Evolutionary conservation across 495 filamentous ascomycete genomes (phyloP), one percentile per base, ranked within the genome.

Genomic region (Pseudoneurospora amorphoporcata): DNA sequence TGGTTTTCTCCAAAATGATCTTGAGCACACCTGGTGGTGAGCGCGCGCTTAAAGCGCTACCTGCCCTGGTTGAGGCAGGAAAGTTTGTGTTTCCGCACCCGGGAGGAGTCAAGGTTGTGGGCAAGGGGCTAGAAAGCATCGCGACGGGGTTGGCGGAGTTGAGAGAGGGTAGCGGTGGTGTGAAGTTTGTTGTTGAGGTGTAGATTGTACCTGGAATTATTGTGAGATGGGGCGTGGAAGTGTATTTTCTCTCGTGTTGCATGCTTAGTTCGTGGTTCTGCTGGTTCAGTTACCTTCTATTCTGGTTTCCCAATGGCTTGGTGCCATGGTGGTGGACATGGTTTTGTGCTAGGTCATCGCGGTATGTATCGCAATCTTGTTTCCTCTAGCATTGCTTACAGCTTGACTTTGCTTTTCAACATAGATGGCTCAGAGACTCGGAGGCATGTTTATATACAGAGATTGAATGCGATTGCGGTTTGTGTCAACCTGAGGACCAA

Each of bases 1-100:
- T 75, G 19, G 76, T 82, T 14, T 71, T 76, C 41, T 77, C 75
- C 6, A 65, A 76, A 12, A 73, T 79, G 69, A 76, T 77, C 32
- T 75, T 80, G 47, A 29, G 4, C 12, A 10, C 29, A 29, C 19
- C 9, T 8, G 19, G 10, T 14, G 47, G 47, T 58, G 19, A 23
- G 47, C 19, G 47, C 47, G 19, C 23, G n/a, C 19, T 58, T 12
- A 10, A 58, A 58, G 47, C 19, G 9, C 29, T 58, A 7, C 47
- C 47, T 4, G 23, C 19, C 9, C 14, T 58, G 47, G 14, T 58
- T 14, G 47, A 58, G 2, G 29, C 19, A 23, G 47, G 47, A 14
- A 10, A 58, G 4, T 58, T 58, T 7, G 0, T 23, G 7, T 7
- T 58, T 58, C 47, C 47, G 10, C 47, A 58, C 23, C 47, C 19